Evolutionary conservation across 768 basidiomycete species (phyloP).

Genomic region (Pleurotus citrinopileatus): DNA sequence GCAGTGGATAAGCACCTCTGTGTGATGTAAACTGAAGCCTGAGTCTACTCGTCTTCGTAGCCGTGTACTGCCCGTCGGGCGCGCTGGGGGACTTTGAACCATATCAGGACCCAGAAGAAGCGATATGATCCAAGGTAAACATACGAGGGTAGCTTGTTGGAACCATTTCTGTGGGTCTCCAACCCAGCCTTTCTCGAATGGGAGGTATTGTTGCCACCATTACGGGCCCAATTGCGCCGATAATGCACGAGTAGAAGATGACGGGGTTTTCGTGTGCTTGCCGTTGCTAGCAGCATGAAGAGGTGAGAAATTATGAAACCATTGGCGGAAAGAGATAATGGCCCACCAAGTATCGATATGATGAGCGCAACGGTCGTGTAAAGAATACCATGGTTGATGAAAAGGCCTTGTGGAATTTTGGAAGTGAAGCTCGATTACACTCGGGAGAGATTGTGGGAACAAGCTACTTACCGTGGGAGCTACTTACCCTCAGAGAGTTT

Average conservation of each 20-base stretch:
- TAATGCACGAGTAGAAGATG: conserved; percentile 80
- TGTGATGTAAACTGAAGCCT: no score
- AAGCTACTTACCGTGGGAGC: background rate
- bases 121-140: conserved; percentile 23
- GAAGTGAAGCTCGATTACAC: background rate
- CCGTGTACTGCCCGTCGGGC: conserved; percentile 66
- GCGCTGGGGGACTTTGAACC: conserved; percentile 61
- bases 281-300: conserved; percentile 59
- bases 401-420: background rate
- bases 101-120: background rate
- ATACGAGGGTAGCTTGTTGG: conserved; percentile 80
- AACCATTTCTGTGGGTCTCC: conserved; percentile 60
- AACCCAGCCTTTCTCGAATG: conserved; percentile 70
- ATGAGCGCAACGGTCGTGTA: conserved; percentile 43
- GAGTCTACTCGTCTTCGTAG: conserved; percentile 59
- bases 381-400: conserved; percentile 42
- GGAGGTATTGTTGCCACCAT: conserved; percentile 77
- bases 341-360: conserved; percentile 50
- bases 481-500: conserved; percentile 6
- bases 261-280: conserved; percentile 89
- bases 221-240: conserved; percentile 75
- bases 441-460: background rate
- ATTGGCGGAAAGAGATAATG: background rate
- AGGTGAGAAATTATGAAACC: conserved; percentile 15
- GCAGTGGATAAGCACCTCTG: no score